These are phyloP conservation scores for Pyronema omphalodes DNA, from an alignment of 495 filamentous ascomycete species.

Conservation along the genomic window DNA sequence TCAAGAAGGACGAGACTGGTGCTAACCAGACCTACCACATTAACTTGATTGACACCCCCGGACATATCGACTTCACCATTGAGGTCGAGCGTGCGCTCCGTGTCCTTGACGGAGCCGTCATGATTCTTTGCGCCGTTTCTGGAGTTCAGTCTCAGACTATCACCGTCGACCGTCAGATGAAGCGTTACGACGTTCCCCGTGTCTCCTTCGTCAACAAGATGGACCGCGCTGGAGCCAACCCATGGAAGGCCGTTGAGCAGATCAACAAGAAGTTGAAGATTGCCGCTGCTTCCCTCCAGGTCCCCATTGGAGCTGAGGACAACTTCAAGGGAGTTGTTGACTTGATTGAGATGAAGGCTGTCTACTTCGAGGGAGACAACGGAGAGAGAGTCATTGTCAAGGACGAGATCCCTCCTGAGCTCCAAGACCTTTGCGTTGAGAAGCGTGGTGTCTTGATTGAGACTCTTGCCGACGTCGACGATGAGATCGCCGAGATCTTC, in stretches of 20 bases:
- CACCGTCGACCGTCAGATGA: constrained; percentile 97
- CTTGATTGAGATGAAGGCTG: constrained; percentile 73
- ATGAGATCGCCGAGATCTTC: constrained; percentile 94
- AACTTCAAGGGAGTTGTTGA: constrained; percentile 90
- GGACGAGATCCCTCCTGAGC: constrained; percentile 61
- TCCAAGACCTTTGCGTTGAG: constrained; percentile 56
- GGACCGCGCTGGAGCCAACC: constrained; percentile 97
- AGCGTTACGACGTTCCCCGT: constrained; percentile 86
- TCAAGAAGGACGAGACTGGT: constrained; percentile 53
- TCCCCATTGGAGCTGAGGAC: constrained; percentile 87
- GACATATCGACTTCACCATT: constrained; percentile 99
- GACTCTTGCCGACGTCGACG: constrained; percentile 91
- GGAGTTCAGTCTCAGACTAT: constrained; percentile 97
- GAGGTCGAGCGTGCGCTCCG: constrained; percentile 93
- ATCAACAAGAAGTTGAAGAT: constrained; percentile 91
- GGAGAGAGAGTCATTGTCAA: constrained; percentile 43
- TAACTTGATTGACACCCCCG: constrained; percentile 97
- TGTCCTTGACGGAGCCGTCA: constrained; percentile 91
- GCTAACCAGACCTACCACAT: constrained; percentile 83
- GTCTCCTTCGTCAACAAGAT: constrained; percentile 99
- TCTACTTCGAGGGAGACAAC: constrained; percentile 64
- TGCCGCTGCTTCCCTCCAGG: constrained; percentile 80
- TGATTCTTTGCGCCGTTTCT: constrained; percentile 95
- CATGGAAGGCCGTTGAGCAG: constrained; percentile 92
- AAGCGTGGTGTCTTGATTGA: constrained; percentile 74